Base-by-base conservation (phyloP, 495 filamentous ascomycete genomes). In the Penicillium odoratum region DNA sequence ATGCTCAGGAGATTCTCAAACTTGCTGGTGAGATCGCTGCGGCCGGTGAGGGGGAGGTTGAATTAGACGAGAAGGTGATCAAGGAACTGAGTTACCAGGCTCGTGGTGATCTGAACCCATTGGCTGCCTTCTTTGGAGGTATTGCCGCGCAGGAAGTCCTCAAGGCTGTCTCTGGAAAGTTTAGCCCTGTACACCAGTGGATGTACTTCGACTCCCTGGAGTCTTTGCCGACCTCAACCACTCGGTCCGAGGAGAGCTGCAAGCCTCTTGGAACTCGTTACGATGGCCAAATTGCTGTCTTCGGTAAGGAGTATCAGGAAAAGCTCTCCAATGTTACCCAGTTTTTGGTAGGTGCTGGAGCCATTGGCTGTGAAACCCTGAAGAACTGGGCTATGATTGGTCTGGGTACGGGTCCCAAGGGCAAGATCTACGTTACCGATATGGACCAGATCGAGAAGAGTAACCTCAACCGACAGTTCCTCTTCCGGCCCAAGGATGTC, bases 301-400 rank as follows among this genome's bases (percentile, higher is more conserved):
- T 97, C 62, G 95, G 95, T 50, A 88, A 83, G 60, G 91, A 96
- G 48, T 98, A 85, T 75, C 95, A 98, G 69, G 89, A 96, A 38
- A 97, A 95, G 79, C 78, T 99, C 62, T 80, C 88, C 51, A 95
- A 97, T 65, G 72, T 90, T 42, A 93, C 85, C 48, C 82, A 96
- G 65, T 99, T 99, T 80, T 81, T 99, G 25, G 95, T 99, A 50
- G 95, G 95, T 58, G 90, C 95, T 26, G 95, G 95, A 58, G 95
- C 95, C 56, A 99, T 99, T 69, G 95, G 95, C 33, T 99, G 95
- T 68, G 95, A 99, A 69, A 99, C 97, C 84, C 79, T 99, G 54
- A 99, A 99, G 83, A 98, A 97, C 71, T 99, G 95, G 94, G 94
- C 95, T 28, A 93, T 98, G 92, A 95, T 98, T 64, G 95, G 95